These are phyloP conservation scores for Haplographium delicatum DNA, from an alignment of 495 filamentous ascomycete species.

Conservation along the genomic window DNA sequence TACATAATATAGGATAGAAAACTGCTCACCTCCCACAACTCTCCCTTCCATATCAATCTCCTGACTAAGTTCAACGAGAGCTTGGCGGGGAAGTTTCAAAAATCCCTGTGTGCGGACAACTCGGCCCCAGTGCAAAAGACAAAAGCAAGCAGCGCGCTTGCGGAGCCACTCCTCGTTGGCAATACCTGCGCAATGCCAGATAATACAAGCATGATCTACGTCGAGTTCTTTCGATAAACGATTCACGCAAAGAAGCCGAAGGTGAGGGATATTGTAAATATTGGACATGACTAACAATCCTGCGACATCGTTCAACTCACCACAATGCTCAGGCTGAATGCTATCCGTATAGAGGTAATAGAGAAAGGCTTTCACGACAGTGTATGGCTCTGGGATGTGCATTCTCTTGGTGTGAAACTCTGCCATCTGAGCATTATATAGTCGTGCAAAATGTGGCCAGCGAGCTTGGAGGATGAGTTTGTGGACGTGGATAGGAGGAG, in stretches of 20 bases:
- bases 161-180: slow-evolving; percentile 92
- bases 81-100: slow-evolving; percentile 65
- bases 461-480: slow-evolving; percentile 86
- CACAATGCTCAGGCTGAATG: slow-evolving; percentile 61
- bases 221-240: slow-evolving; percentile 84
- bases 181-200: slow-evolving; percentile 89
- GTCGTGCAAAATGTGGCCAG: slow-evolving; percentile 91
- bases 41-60: slow-evolving; percentile 88
- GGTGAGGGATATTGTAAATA: slow-evolving; percentile 90
- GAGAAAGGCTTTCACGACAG: slow-evolving; percentile 87
- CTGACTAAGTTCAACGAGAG: slow-evolving; percentile 84
- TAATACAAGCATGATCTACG: slow-evolving; percentile 87
- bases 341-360: slow-evolving; percentile 96
- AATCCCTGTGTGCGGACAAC: slow-evolving; percentile 87
- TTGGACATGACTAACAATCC: slow-evolving; percentile 97
- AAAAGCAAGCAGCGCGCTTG: slow-evolving; percentile 80
- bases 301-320: slow-evolving; percentile 76
- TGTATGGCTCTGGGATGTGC: slow-evolving; percentile 96
- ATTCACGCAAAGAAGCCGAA: slow-evolving; percentile 84
- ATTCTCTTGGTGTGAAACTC: slow-evolving; percentile 95
- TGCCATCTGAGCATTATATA: slow-evolving; percentile 90
- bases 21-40: slow-evolving; percentile 60
- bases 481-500: slow-evolving; percentile 88
- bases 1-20: slow-evolving; percentile 25
- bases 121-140: slow-evolving; percentile 89